Conservation (phyloP, 1,284 basidiomycete genomes). For the Irpex rosettiformis region DNA sequence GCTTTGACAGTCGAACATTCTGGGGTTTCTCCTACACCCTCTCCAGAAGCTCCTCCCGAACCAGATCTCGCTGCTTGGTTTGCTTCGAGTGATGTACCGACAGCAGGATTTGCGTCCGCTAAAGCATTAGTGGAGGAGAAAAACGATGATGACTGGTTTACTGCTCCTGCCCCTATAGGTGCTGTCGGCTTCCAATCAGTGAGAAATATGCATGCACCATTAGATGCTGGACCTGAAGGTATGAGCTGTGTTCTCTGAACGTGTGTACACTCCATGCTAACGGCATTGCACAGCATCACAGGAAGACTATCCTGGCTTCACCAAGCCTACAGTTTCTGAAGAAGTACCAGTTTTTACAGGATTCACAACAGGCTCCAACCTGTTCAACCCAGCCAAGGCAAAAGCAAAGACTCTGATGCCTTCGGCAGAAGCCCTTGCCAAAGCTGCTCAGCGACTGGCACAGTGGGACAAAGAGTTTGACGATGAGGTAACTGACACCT, state of each 20-base stretch:
- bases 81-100: constrained; percentile 26
- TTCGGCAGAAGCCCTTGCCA: constrained; percentile 54
- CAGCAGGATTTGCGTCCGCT: constrained; percentile 24
- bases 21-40: constrained; percentile 31
- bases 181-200: constrained; percentile 7
- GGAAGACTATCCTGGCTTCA: not conserved
- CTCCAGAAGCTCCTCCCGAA: constrained; percentile 41
- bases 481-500: constrained; percentile 9
- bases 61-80: constrained; percentile 59
- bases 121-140: constrained; percentile 12
- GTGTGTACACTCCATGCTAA: not conserved
- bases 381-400: constrained; percentile 7
- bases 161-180: constrained; percentile 11
- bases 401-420: constrained; percentile 37
- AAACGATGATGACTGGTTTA: constrained; percentile 2
- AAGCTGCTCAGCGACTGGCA: constrained; percentile 51
- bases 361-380: constrained; percentile 28
- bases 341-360: constrained; percentile 24
- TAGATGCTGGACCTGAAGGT: not conserved
- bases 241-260: not conserved
- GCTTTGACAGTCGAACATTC: constrained; percentile 12
- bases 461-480: constrained; percentile 51
- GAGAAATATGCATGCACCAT: not conserved
- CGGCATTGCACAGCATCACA: not conserved
- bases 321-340: not conserved